Evolutionary conservation across 148 eudicot genomes (phyloP).

Genomic region (Euryodendron excelsum): DNA sequence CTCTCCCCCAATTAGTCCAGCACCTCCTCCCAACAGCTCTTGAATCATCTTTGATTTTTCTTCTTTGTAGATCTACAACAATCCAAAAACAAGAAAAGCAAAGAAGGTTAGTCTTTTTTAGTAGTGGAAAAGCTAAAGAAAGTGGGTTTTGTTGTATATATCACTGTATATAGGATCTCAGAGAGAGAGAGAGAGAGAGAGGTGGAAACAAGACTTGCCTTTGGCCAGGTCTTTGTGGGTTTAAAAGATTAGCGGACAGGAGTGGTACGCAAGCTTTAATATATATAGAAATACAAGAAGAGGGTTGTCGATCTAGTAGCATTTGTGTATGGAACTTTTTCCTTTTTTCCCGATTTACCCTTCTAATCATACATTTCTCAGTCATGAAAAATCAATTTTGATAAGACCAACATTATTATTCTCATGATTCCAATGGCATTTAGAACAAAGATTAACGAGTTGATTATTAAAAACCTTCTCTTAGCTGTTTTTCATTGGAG

Average conservation of each 20-base stretch:
- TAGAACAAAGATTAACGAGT: background rate
- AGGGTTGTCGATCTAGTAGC: too few species aligned
- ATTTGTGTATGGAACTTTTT: background rate
- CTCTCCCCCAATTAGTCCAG: conserved; percentile 36
- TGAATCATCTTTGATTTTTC: conserved; percentile 49
- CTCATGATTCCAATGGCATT: background rate
- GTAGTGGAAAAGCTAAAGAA: conserved; percentile 20
- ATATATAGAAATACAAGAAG: conserved; percentile 16
- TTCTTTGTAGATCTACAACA: conserved; percentile 37
- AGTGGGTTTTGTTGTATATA: conserved; percentile 26
- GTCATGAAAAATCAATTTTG: background rate
- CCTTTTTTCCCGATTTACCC: conserved; percentile 17
- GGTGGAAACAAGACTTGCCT: conserved; percentile 15
- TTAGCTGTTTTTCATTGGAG: background rate
- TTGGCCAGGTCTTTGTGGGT: conserved; percentile 21
- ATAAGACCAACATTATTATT: background rate
- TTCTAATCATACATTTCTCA: background rate
- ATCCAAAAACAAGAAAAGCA: conserved; percentile 26
- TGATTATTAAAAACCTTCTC: background rate
- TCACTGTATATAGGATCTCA: background rate
- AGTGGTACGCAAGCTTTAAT: conserved; percentile 20
- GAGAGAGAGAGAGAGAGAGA: conserved; percentile 16
- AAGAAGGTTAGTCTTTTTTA: conserved; percentile 19
- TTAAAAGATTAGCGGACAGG: conserved; percentile 25
- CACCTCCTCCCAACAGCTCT: conserved; percentile 67